Conservation (phyloP, 23 red algal genomes). For the Rhodosorus marinus region DNA sequence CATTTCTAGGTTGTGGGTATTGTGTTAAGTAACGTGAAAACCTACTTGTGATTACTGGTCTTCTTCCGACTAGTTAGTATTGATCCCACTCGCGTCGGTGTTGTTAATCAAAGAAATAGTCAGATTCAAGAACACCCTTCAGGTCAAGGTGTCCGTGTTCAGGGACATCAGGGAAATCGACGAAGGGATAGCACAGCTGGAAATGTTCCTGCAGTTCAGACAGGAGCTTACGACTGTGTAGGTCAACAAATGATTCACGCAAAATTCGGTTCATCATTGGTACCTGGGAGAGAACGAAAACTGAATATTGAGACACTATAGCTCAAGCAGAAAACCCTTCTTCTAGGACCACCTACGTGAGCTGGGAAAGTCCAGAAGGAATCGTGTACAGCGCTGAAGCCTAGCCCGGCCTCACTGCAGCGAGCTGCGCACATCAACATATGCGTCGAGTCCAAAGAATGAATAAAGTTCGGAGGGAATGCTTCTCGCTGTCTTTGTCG, state of each 20-base stretch:
- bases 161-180: slow-evolving; percentile 34
- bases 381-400: slow-evolving; percentile 93
- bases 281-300: too few species aligned
- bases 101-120: slow-evolving; percentile 65
- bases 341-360: slow-evolving; percentile 32
- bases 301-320: too few species aligned
- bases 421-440: slow-evolving; percentile 84
- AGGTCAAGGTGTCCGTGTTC: slow-evolving; percentile 47
- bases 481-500: slow-evolving; percentile 2
- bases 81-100: too few species aligned
- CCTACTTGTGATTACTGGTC: too few species aligned
- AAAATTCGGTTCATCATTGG: slow-evolving; percentile 76
- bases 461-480: slow-evolving; percentile 93
- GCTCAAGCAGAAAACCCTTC: too few species aligned
- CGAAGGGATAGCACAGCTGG: slow-evolving; percentile 14
- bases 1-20: too few species aligned
- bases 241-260: slow-evolving; percentile 45
- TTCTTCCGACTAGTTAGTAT: too few species aligned
- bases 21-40: too few species aligned
- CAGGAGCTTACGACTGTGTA: slow-evolving; percentile 71
- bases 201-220: slow-evolving; percentile 47
- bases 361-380: slow-evolving; percentile 85
- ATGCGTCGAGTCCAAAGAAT: slow-evolving; percentile 88
- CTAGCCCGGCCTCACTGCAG: slow-evolving; percentile 23
- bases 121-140: slow-evolving; percentile 27